Evolutionary conservation across 140 eudicot genomes (phyloP).

Genomic region (Erigeron philadelphicus): DNA sequence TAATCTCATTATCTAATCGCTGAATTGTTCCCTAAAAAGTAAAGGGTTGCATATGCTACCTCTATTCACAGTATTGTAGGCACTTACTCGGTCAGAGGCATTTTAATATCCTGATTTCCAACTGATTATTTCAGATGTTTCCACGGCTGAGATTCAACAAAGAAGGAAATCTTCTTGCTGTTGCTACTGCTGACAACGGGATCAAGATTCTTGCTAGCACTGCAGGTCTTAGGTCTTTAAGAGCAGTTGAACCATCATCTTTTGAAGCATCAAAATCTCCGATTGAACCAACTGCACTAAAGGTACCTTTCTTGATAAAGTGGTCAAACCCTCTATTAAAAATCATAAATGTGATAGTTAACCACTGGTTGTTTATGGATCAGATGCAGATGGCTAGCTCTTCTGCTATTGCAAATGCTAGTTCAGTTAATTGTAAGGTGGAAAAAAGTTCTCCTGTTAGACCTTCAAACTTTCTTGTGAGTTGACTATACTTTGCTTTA

Average conservation of each 20-base stretch:
- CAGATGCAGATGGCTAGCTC: conserved; percentile 57
- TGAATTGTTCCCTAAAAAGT: no score
- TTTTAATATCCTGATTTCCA: conserved; percentile 2
- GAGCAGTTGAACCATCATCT: conserved; percentile 58
- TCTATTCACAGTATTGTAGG: conserved; percentile 1
- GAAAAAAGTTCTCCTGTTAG: conserved; percentile 82
- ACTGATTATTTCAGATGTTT: conserved; percentile 38
- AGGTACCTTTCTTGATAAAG: conserved; percentile 38
- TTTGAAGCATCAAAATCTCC: conserved; percentile 72
- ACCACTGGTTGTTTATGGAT: conserved; percentile 11
- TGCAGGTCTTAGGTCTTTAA: conserved; percentile 60
- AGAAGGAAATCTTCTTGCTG: conserved; percentile 92
- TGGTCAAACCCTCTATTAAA: neutral
- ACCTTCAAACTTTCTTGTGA: conserved; percentile 58
- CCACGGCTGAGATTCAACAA: conserved; percentile 88
- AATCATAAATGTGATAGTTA: conserved; percentile 4
- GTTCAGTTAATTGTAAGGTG: conserved; percentile 57
- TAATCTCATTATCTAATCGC: no score
- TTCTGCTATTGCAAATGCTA: conserved; percentile 44
- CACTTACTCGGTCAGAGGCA: conserved; percentile 5
- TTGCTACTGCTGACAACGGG: conserved; percentile 68
- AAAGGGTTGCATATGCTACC: neutral
- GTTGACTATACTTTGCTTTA: conserved; percentile 18
- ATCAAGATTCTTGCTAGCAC: conserved; percentile 78
- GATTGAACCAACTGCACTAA: conserved; percentile 55